phyloP scores from a whole-genome alignment of 2,329 filamentous ascomycete genomes.

The Microcera coccophila region DNA sequence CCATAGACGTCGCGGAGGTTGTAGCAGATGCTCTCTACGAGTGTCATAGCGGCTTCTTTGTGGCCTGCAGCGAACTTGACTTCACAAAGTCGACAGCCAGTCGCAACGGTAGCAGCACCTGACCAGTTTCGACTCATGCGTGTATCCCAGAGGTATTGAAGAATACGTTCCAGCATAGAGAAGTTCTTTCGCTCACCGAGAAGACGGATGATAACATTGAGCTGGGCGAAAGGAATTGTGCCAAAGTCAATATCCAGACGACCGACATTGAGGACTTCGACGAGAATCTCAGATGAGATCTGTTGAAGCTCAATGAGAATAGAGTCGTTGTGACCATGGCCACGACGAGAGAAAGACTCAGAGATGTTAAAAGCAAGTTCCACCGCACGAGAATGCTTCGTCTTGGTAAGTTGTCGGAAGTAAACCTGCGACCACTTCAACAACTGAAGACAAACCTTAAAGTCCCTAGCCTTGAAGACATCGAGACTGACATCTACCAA shows the following conservation, averaged over 20 bases:
- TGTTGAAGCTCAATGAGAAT: constrained; percentile 6
- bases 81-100: constrained; percentile 8
- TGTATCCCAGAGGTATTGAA: constrained; percentile 9
- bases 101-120: constrained; percentile 6
- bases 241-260: constrained; percentile 7
- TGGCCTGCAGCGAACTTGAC: constrained; percentile 11
- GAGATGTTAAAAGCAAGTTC: constrained; percentile 8
- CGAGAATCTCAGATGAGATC: constrained; percentile 8
- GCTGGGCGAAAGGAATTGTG: constrained; percentile 8
- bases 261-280: constrained; percentile 8
- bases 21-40: constrained; percentile 11
- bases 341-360: constrained; percentile 4
- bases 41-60: constrained; percentile 4
- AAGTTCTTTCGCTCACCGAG: constrained; percentile 8
- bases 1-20: constrained; percentile 11
- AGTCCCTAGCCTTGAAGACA: constrained; percentile 5
- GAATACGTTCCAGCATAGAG: constrained; percentile 8
- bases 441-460: constrained; percentile 4
- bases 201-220: constrained; percentile 10
- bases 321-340: background rate
- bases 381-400: constrained; percentile 5
- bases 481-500: constrained; percentile 7
- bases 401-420: constrained; percentile 7
- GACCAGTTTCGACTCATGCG: constrained; percentile 9
- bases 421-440: constrained; percentile 6